Percentiles rank a stretch among this genome's conserved stretches.
Evolutionary conservation across 257 asterid species (phyloP).

Genomic region (Solanum ahanhuiri): DNA sequence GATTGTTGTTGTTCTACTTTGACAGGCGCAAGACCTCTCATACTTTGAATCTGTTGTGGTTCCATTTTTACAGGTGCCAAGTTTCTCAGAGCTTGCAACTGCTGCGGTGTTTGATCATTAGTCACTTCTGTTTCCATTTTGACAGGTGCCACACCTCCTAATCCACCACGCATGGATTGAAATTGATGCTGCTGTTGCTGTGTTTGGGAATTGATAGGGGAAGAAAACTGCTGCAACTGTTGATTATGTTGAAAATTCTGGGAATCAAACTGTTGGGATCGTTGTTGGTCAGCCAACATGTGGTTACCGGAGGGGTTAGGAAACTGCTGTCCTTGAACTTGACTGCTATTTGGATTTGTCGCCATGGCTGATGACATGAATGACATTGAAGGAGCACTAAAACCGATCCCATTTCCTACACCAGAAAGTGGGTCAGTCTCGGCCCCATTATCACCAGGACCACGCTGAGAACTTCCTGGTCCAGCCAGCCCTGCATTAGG

Average conservation of each 20-base stretch:
- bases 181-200: slow-evolving; percentile 60
- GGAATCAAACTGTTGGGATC: slow-evolving; percentile 48
- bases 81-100: slow-evolving; percentile 50
- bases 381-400: slow-evolving; percentile 43
- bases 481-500: slow-evolving; percentile 54
- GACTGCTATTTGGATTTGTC: slow-evolving; percentile 41
- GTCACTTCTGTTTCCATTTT: slow-evolving; percentile 57
- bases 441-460: slow-evolving; percentile 36
- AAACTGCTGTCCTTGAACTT: slow-evolving; percentile 65
- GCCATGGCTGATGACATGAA: slow-evolving; percentile 30
- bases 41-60: slow-evolving; percentile 52
- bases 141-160: slow-evolving; percentile 51
- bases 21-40: slow-evolving; percentile 53
- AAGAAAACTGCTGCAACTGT: slow-evolving; percentile 61
- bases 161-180: slow-evolving; percentile 57
- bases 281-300: slow-evolving; percentile 56
- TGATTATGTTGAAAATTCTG: slow-evolving; percentile 53
- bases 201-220: slow-evolving; percentile 48
- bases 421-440: slow-evolving; percentile 58
- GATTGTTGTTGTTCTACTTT: slow-evolving; percentile 76
- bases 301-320: slow-evolving; percentile 42
- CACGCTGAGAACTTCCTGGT: slow-evolving; percentile 51
- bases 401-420: slow-evolving; percentile 54
- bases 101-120: slow-evolving; percentile 57
- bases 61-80: slow-evolving; percentile 60